A percentile compares a stretch with the other conserved stretches of the same genome.
phyloP scores from a whole-genome alignment of 352 stramenopile genomes.

The Blastocystis sp. region DNA sequence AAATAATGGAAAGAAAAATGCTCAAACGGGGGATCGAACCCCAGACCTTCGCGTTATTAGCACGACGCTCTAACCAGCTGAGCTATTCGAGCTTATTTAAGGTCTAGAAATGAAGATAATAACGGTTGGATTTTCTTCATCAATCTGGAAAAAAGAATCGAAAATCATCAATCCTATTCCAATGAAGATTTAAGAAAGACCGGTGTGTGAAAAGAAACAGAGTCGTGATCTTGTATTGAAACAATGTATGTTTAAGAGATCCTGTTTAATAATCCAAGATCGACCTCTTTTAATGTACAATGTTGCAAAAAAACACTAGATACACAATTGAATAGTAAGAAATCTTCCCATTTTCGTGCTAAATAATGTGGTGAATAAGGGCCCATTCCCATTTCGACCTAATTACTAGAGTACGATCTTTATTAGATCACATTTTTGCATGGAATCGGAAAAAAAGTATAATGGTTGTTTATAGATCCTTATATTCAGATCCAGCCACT shows the following conservation, averaged over 20 bases:
- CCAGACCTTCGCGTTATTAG: conserved; percentile 51
- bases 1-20: conserved; percentile 27
- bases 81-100: conserved; percentile 14
- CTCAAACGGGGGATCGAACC: conserved; percentile 30
- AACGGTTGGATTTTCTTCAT: neutral
- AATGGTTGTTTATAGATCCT: neutral
- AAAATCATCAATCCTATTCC: neutral
- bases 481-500: conserved; percentile 5
- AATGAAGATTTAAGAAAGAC: neutral
- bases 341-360: neutral
- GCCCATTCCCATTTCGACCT: neutral
- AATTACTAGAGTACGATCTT: neutral
- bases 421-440: neutral
- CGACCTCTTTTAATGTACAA: too few species aligned
- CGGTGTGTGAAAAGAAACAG: too few species aligned
- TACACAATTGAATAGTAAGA: neutral
- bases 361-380: neutral
- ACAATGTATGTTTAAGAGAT: too few species aligned
- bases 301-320: too few species aligned
- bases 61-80: conserved; percentile 32
- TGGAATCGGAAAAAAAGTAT: conserved; percentile 51
- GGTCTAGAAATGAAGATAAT: neutral
- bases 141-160: neutral
- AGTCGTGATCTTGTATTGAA: too few species aligned
- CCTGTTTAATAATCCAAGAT: too few species aligned